phyloP scores from a whole-genome alignment of 805 yeast genomes.

The Geotrichum ghanense region DNA sequence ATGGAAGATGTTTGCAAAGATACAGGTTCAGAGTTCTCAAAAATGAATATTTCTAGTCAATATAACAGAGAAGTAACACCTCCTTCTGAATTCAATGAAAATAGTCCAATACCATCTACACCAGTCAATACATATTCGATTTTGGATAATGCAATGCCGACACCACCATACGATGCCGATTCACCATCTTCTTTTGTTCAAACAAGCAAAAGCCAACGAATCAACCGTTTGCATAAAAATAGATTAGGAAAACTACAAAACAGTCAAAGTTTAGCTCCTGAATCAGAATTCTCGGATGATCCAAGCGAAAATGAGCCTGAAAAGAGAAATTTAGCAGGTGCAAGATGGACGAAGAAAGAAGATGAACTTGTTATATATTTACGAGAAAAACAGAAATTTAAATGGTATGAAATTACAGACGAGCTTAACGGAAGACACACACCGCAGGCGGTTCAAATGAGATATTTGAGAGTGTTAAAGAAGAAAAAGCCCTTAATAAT shows the following conservation, averaged over 20 bases:
- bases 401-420: slow-evolving; percentile 1
- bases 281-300: background rate
- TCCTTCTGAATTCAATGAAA: background rate
- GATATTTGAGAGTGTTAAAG: background rate
- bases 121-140: background rate
- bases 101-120: background rate
- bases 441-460: background rate
- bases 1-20: background rate
- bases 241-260: too few species aligned
- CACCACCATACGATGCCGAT: background rate
- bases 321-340: too few species aligned
- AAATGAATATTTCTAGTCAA: background rate
- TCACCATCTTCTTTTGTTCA: background rate
- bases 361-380: background rate
- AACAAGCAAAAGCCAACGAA: background rate
- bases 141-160: background rate
- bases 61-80: background rate
- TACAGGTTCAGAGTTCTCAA: background rate
- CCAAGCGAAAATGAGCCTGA: background rate
- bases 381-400: background rate
- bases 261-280: too few species aligned
- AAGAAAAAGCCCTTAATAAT: background rate
- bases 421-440: background rate
- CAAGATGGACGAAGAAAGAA: background rate
- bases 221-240: background rate